Evolutionary conservation across 108 stramenopile genomes (phyloP).

Genomic region (Pinguiococcus pyrenoidosus): DNA sequence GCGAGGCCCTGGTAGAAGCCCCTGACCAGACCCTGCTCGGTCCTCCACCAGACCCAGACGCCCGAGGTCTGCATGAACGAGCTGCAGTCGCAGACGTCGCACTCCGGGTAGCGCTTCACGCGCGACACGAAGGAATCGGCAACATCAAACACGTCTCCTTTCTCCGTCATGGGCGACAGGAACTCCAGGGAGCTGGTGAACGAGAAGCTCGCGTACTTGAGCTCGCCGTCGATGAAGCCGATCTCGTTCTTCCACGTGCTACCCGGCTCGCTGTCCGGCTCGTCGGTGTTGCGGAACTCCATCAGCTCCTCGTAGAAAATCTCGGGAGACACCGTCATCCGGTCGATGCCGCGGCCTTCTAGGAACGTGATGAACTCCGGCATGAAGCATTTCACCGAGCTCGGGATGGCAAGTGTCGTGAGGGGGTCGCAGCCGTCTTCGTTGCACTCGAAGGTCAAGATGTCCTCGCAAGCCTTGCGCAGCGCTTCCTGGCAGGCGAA

Average conservation of each 20-base stretch:
- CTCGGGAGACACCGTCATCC: too few relatives aligned
- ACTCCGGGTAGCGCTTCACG: not conserved
- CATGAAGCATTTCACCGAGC: not conserved
- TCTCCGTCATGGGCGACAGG: too few relatives aligned
- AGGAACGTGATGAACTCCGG: conserved; percentile 3
- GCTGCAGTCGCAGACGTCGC: not conserved
- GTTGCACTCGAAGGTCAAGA: too few relatives aligned
- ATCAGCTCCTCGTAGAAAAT: not conserved
- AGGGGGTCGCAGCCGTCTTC: conserved; percentile 1
- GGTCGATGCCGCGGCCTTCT: too few relatives aligned
- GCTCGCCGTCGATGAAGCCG: conserved; percentile 15
- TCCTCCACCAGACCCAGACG: conserved; percentile 2
- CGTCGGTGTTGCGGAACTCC: not conserved
- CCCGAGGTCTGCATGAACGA: not conserved
- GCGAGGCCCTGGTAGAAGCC: conserved; percentile 10
- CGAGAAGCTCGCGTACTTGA: too few relatives aligned
- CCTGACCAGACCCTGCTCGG: conserved; percentile 13
- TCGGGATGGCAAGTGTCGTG: not conserved
- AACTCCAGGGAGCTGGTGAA: too few relatives aligned
- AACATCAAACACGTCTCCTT: too few relatives aligned
- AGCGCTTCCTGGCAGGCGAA: not conserved
- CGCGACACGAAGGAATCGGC: too few relatives aligned
- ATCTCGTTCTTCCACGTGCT: conserved; percentile 1
- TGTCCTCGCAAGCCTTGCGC: not conserved
- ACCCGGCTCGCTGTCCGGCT: not conserved